Conservation (phyloP, 2,329 filamentous ascomycete species). For the Penicillium sclerotiorum region DNA sequence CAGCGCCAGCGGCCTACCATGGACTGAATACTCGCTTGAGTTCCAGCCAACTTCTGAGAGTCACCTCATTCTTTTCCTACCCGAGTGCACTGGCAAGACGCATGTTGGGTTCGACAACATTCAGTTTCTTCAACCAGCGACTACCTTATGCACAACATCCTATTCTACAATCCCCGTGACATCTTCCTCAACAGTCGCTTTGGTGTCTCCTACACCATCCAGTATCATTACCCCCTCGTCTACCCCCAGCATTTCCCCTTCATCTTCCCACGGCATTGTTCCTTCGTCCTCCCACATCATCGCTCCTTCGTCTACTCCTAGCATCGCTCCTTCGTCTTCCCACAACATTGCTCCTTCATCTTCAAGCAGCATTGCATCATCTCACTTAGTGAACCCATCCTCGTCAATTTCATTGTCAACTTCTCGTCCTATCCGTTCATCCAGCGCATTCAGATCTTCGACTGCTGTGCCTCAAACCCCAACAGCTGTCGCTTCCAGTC, state of each 20-base stretch:
- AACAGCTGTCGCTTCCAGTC: too few species aligned
- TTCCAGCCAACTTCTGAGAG: background rate
- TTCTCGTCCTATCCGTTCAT: background rate
- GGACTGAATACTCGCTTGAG: background rate
- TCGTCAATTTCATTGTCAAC: background rate
- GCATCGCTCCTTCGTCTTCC: too few species aligned
- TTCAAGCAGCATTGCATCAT: background rate
- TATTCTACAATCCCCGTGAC: background rate
- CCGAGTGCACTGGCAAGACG: background rate
- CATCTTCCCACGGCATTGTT: too few species aligned
- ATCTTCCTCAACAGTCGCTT: background rate
- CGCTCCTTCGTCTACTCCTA: too few species aligned
- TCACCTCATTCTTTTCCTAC: background rate
- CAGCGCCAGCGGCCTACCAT: background rate
- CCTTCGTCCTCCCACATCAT: too few species aligned
- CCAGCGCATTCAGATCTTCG: background rate
- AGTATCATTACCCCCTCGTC: background rate
- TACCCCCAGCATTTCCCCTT: too few species aligned
- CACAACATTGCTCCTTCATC: too few species aligned
- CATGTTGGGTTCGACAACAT: background rate
- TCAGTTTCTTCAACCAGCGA: background rate
- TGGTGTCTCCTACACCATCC: background rate
- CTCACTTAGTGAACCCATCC: background rate
- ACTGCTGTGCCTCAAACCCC: background rate
- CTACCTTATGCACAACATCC: background rate